Base-by-base conservation (phyloP, 73 alveolate species). In the Breviolum minutum region DNA sequence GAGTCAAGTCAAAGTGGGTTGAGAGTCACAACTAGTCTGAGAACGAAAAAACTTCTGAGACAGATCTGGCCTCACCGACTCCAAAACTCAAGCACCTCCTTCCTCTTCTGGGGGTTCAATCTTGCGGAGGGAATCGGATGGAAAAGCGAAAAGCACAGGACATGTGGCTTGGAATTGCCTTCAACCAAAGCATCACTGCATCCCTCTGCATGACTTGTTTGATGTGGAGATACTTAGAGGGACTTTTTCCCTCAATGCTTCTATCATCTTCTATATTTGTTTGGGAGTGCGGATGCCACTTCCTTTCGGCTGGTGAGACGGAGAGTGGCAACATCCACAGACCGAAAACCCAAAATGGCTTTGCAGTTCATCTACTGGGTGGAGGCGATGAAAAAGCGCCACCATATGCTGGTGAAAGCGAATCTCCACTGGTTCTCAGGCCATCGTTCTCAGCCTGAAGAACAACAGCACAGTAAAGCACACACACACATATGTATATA, bases 261-360 rank as follows among this genome's bases (percentile, higher is more conserved):
- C 74, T 66, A 20, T 66, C 22, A 66, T 66, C 26, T 20, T 66
- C 22, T 66, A 20, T 66, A 66, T 73, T 48, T 22, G 54, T 48
- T 73, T 13, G 83, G 83, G 83, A 19, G 30, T 73, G 30, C 40
- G 62, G 86, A 16, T 62, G 62, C 82, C 82, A 73, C 27, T 73
- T 73, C 77, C 64, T 79, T 27, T 79, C 62, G 63, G 87, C 90
- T 48, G 93, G 93, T 84, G 93, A 84, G 93, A 84, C 93, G 70
- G 90, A 54, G 54, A 48, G 87, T 79, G 48, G 66, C 71, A 48
- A 81, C 27, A 77, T 77, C 86, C 83, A 73, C 83, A 73, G 86
- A 60, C 86, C 32, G 26, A 77, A 29, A 77, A 62, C 63, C 24
- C 63, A 60, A n/a, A 13, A 17, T 10, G 54, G 54, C 54, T 40